These are phyloP conservation scores for Ceratobasidium sp. DNA, from an alignment of 1,284 basidiomycete genomes.

Conservation along the genomic window DNA sequence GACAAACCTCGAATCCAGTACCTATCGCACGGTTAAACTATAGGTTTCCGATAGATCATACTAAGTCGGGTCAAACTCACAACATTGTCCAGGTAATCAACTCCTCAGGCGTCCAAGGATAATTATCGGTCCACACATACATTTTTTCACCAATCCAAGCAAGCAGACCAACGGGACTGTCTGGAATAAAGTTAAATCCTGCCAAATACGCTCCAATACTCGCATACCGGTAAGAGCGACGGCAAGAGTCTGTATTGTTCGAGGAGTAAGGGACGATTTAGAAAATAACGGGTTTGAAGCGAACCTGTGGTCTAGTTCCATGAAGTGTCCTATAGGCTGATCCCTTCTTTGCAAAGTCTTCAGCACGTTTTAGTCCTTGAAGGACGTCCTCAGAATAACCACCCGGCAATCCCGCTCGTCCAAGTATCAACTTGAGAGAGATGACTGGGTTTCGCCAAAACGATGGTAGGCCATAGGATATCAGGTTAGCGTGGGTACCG, in stretches of 20 bases:
- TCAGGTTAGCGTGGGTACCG: conserved; percentile 34
- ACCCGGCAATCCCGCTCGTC: conserved; percentile 22
- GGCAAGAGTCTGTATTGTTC: conserved; percentile 48
- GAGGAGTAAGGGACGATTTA: background rate
- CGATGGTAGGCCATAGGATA: conserved; percentile 29
- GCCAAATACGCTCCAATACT: background rate
- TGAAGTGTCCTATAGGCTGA: conserved; percentile 39
- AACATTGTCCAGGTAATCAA: conserved; percentile 50
- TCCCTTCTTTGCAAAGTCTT: conserved; percentile 30
- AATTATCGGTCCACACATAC: conserved; percentile 49
- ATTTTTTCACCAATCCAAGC: conserved; percentile 51
- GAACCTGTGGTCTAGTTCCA: conserved; percentile 50
- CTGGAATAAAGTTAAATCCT: conserved; percentile 21
- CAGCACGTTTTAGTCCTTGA: conserved; percentile 9
- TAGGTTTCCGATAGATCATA: no score
- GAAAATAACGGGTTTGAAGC: background rate
- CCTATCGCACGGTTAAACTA: conserved; percentile 6
- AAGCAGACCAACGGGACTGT: conserved; percentile 49
- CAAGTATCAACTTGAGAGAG: conserved; percentile 27
- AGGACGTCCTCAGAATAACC: conserved; percentile 35
- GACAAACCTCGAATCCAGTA: conserved; percentile 16
- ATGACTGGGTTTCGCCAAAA: conserved; percentile 43
- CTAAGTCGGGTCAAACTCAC: background rate
- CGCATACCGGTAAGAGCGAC: conserved; percentile 48
- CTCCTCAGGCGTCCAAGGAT: conserved; percentile 51